Evolutionary conservation across 2,329 filamentous ascomycete genomes (phyloP).

Genomic region (Didymella pomorum): DNA sequence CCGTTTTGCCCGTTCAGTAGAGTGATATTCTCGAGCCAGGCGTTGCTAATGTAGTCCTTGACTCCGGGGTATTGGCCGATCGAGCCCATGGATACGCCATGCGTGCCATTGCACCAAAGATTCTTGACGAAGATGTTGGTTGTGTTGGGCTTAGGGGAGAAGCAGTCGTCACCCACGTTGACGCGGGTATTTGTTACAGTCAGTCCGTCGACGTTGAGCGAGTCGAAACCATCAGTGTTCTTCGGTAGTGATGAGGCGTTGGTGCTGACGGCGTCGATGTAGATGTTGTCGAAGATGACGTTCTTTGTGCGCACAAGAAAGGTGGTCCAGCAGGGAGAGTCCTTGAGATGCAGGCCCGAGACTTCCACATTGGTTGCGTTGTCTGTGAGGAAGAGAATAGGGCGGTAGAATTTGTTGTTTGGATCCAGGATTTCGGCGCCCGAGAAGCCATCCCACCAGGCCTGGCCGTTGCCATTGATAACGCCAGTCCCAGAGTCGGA

Average conservation of each 20-base stretch:
- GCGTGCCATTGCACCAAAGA: conserved; percentile 46
- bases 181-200: conserved; percentile 50
- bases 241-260: conserved; percentile 60
- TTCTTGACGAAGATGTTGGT: conserved; percentile 47
- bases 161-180: conserved; percentile 48
- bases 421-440: conserved; percentile 60
- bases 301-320: conserved; percentile 67
- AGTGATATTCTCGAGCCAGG: conserved; percentile 67
- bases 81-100: conserved; percentile 45
- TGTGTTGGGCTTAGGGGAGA: conserved; percentile 45
- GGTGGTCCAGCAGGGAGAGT: conserved; percentile 71
- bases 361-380: conserved; percentile 67
- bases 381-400: conserved; percentile 68
- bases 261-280: conserved; percentile 63
- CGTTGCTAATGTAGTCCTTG: conserved; percentile 50
- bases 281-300: conserved; percentile 62
- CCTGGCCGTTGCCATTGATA: conserved; percentile 61
- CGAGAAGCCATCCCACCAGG: conserved; percentile 58
- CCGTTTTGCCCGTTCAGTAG: conserved; percentile 63
- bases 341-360: conserved; percentile 66
- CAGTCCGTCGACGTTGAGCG: conserved; percentile 64
- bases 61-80: conserved; percentile 45
- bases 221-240: conserved; percentile 71
- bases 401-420: conserved; percentile 64
- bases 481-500: conserved; percentile 55